Evolutionary conservation across 179 eudicot genomes (phyloP), one percentile per base, ranked within the genome.

Genomic region (Vitellaria paradoxa): DNA sequence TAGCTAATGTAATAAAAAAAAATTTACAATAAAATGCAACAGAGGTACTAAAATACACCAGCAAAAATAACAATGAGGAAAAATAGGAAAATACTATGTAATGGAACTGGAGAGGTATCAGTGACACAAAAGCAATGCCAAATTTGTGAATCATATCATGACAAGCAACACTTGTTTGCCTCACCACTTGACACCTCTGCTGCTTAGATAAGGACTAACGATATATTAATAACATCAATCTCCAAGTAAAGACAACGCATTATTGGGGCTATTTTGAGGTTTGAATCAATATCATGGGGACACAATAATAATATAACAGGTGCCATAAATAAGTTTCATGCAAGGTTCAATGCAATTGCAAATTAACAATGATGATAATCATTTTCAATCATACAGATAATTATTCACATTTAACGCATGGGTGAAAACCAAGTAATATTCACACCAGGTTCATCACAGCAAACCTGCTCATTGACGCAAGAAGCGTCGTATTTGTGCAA

Each of bases 361-460:
- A 63, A 17, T 17, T 24, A 70, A 70, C 42, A 46, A 73, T 40
- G 21, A 24, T 60, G 7, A 8, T 24, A 17, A 12, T 70, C 13
- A 3, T 30, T 30, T 30, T 30, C 37, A 30, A 30, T 30, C 37
- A 13, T 49, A 21, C 50, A 49, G 23, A 10, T 42, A 6, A 11
- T 40, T 5, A 23, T 18, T 15, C 42, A 50, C 24, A 30, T 6
- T 17, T 30, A 26, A 65, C 3, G 49, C 15, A 26, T 18, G 14
- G 63, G 30, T 37, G 24, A 1, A 57, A 42, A 73, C 18, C 21
- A 24, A 70, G 57, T 30, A 30, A 68, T 69, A 83, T 89, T 88
- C 78, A 88, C 91, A 79, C 81, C 73, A 75, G 17, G n/a, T 55
- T 77, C 75, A 70, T 70, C 81, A 57, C 6, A 59, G 68, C 78